Base-by-base conservation (phyloP, 257 asterid genomes). In the Petrea volubilis region DNA sequence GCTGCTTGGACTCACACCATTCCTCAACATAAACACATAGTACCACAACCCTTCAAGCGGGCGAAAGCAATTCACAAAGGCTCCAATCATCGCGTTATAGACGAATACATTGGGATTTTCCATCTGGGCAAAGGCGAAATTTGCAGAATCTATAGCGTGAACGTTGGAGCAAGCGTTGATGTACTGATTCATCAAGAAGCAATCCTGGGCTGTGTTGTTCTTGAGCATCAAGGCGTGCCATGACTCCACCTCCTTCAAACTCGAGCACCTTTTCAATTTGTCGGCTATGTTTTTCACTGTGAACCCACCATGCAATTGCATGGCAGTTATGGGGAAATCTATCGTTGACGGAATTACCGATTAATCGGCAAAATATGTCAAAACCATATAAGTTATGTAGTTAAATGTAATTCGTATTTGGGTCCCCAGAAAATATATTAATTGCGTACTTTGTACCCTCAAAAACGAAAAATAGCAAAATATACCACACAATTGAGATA, bases 181-280 rank as follows among this genome's bases (percentile, higher is more conserved):
- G 76, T 79, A 89, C 63, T 89, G 93, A 61, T 91, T 91, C 67
- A 84, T 68, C 80, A 86, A 61, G 78, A 92, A 87, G 69, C 92
- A 87, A 74, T 92, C 93, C 80, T 84, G 86, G 50, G 75, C 61
- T 24, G 85, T 55, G 67, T 79, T 77, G 74, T 49, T 76, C 73
- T 87, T 91, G 74, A 81, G 73, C 80, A 91, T 74, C 33, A 81
- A 18, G 14, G 72, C 73, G 56, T 84, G 89, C 74, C 88, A 70
- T 55, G 88, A 84, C 73, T 87, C 93, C 74, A 89, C 58, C 58
- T 83, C 83, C 77, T 77, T 83, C 73, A 82, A 58, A 59, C 61
- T 78, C 15, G 87, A 79, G 82, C 96, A 87, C 60, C 73, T 78
- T 74, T 74, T 87, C 71, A 87, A 55, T 5, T 60, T 64, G 44